A percentile compares a stretch with the other conserved stretches of the same genome.
These are phyloP conservation scores for Sisymbrium altissimum DNA, from an alignment of 345 rosid species.

Conservation along the genomic window DNA sequence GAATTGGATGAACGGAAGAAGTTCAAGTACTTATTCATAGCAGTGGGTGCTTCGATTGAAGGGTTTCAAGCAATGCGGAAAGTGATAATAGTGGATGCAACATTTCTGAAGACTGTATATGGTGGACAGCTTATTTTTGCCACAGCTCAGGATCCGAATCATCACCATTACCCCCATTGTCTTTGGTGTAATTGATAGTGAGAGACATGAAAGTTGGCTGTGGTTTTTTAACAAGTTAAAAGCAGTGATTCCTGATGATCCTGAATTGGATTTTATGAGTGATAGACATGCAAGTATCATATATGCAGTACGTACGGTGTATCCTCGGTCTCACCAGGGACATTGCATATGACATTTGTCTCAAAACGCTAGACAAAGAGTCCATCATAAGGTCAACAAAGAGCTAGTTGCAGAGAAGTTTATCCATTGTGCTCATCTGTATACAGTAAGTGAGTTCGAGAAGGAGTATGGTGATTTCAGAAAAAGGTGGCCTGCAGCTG, in stretches of 20 bases:
- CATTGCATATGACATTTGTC: background rate
- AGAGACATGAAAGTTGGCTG: background rate
- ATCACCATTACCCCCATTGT: background rate
- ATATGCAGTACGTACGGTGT: background rate
- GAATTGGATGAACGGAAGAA: background rate
- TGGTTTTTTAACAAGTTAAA: background rate
- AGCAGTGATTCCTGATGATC: background rate
- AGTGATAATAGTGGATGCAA: background rate
- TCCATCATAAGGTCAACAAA: background rate
- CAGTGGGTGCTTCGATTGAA: background rate
- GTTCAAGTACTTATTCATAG: background rate
- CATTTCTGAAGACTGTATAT: too few species aligned
- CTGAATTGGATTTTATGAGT: background rate
- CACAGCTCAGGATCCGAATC: background rate
- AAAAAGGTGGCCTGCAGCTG: background rate
- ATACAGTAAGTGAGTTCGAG: background rate
- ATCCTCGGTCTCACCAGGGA: background rate
- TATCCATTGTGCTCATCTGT: background rate
- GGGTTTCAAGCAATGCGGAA: background rate
- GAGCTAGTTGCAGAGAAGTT: background rate
- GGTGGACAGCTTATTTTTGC: background rate
- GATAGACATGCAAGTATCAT: background rate
- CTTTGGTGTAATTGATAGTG: background rate
- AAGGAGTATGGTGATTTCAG: background rate
- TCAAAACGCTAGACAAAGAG: background rate